Evolutionary conservation across 345 rosid species (phyloP).

Genomic region (Nasturtium officinale): DNA sequence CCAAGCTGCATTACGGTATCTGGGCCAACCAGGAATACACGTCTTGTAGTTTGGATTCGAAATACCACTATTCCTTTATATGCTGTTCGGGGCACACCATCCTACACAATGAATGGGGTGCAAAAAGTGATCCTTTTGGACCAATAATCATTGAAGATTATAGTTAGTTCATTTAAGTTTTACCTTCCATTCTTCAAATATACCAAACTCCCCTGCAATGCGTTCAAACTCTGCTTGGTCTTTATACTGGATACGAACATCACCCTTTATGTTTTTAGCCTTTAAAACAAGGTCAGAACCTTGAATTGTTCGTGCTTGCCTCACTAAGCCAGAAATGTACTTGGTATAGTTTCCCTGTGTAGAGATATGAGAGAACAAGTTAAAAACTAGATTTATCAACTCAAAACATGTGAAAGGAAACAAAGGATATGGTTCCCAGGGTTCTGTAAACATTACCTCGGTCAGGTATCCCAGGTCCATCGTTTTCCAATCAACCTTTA

Average conservation of each 20-base stretch:
- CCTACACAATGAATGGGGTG: slow-evolving; percentile 49
- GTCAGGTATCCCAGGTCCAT: slow-evolving; percentile 83
- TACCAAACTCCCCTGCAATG: slow-evolving; percentile 83
- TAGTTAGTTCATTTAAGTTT: slow-evolving; percentile 3
- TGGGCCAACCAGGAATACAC: slow-evolving; percentile 76
- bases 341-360: slow-evolving; percentile 68
- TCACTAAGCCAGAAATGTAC: slow-evolving; percentile 67
- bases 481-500: slow-evolving; percentile 89
- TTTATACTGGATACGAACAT: slow-evolving; percentile 70
- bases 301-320: slow-evolving; percentile 63
- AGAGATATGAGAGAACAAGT: slow-evolving; percentile 38
- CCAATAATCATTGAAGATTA: slow-evolving; percentile 17
- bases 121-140: slow-evolving; percentile 12
- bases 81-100: slow-evolving; percentile 94
- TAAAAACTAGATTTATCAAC: slow-evolving; percentile 10
- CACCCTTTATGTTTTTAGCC: slow-evolving; percentile 62
- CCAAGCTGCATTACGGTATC: slow-evolving; percentile 69
- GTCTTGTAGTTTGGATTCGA: slow-evolving; percentile 61
- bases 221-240: slow-evolving; percentile 76
- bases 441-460: slow-evolving; percentile 57
- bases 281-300: slow-evolving; percentile 73
- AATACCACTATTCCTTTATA: slow-evolving; percentile 91
- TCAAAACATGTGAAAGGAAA: slow-evolving; percentile 5
- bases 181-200: slow-evolving; percentile 99
- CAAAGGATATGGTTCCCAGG: slow-evolving; percentile 14